Base-by-base conservation (phyloP, 164 flowering plant species). In the Euptelea pleiosperma region DNA sequence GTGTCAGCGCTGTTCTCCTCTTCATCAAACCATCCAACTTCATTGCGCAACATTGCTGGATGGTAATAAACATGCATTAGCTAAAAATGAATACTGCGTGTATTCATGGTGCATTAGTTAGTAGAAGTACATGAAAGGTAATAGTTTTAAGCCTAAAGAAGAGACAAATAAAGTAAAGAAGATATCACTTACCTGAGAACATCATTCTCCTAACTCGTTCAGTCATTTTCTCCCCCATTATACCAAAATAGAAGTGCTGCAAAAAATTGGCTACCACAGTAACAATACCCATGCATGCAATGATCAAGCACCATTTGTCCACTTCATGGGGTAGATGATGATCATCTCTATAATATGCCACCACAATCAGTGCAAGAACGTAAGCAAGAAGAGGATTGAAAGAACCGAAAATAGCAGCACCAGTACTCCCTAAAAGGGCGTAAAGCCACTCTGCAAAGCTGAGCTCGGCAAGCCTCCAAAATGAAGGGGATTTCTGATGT, bases 201-300 rank as follows among this genome's bases (percentile, higher is more conserved):
- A 93, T 90, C 97, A 90, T 90, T 78, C 97, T 85, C 62, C 99
- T 77, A 43, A 93, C 97, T 54, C 97, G 78, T 61, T 90, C 97
- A n/a, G 99, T 93, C 97, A 93, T 90, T 72, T 90, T 90, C 79
- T 93, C 99, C 49, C 99, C 99, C 99, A 93, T 93, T 28, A 90
- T 88, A 59, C 97, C 99, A 78, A 93, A 93, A 72, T 90, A 93
- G 61, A 90, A 90, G 72, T 93, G 99, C 73, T 90, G 97, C 82
- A 93, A 64, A 66, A 86, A 93, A 54, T 93, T 90, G 35, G 97
- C 92, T 60, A 93, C 77, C 60, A 93, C 99, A 8, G 99, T 90
- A 58, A 90, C 89, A 67, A 93, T 31, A 50, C 98, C 98, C 97
- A 93, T 93, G 76, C 89, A 75, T 44, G 90, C 84, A 57, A 93